Evolutionary conservation across 1,284 basidiomycete species (phyloP).

Genomic region (Ceratobasidium sp.): DNA sequence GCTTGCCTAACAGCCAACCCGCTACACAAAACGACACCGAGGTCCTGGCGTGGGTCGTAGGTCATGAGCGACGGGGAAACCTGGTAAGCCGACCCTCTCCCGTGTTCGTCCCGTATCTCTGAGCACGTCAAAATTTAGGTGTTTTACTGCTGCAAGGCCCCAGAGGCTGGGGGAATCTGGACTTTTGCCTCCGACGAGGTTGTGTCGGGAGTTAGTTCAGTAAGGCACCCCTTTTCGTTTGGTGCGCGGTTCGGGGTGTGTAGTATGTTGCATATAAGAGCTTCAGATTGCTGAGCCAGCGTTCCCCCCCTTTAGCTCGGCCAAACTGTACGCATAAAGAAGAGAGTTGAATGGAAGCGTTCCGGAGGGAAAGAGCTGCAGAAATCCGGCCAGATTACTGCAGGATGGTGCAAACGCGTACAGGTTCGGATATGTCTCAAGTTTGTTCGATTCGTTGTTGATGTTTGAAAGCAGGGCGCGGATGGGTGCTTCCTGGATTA

Average conservation of each 20-base stretch:
- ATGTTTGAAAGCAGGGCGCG: not conserved
- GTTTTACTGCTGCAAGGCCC: slow-evolving; percentile 32
- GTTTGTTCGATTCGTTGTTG: not conserved
- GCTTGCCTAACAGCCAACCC: not conserved
- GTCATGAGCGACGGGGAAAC: slow-evolving; percentile 19
- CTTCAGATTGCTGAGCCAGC: not conserved
- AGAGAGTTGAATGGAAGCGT: slow-evolving; percentile 32
- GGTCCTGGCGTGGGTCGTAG: slow-evolving; percentile 35
- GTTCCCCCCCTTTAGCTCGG: slow-evolving; percentile 5
- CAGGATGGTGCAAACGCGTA: slow-evolving; percentile 36
- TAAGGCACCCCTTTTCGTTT: not conserved
- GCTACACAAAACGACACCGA: slow-evolving; percentile 5
- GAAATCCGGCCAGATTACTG: slow-evolving; percentile 26
- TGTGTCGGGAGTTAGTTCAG: slow-evolving; percentile 14
- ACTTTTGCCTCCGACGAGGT: slow-evolving; percentile 12
- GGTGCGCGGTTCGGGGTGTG: slow-evolving; percentile 37
- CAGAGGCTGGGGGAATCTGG: slow-evolving; percentile 37
- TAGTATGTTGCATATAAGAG: slow-evolving; percentile 1
- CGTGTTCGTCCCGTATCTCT: not conserved
- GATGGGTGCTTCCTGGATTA: slow-evolving; percentile 28
- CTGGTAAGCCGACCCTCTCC: not conserved
- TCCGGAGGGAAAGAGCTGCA: slow-evolving; percentile 11
- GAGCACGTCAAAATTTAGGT: slow-evolving; percentile 3
- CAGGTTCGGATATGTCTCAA: slow-evolving; percentile 7
- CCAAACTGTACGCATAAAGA: slow-evolving; percentile 30